Percentiles rank a stretch among this genome's conserved stretches.
Evolutionary conservation across 257 asterid genomes (phyloP).

Genomic region (Solanum corneliomulleri): DNA sequence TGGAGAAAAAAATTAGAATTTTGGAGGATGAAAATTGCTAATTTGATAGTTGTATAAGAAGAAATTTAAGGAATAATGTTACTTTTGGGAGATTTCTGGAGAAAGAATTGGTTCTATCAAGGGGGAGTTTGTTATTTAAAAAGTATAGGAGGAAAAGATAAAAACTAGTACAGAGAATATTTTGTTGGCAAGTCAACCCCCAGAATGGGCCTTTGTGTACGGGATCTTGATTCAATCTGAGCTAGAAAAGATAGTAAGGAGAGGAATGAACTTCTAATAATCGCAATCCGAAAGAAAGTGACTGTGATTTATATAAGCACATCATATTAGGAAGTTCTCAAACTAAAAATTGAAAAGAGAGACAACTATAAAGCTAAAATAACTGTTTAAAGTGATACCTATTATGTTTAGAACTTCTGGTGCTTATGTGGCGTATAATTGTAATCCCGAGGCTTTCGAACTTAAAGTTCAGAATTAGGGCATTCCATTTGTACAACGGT

Average conservation of each 20-base stretch:
- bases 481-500: background rate
- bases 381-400: background rate
- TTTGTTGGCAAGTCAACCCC: no score
- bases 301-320: background rate
- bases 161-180: no score
- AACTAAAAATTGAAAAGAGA: background rate
- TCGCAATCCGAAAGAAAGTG: background rate
- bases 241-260: background rate
- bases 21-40: background rate
- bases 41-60: background rate
- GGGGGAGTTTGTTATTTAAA: no score
- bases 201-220: no score
- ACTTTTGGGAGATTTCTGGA: background rate
- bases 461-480: background rate
- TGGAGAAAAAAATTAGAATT: background rate
- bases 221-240: no score
- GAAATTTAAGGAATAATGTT: background rate
- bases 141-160: no score
- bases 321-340: background rate
- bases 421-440: background rate
- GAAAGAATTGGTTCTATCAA: background rate
- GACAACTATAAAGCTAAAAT: background rate
- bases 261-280: background rate
- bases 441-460: no score
- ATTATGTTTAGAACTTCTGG: background rate